These are phyloP conservation scores for Thelephora terrestris DNA, from an alignment of 1,284 basidiomycete species.

Conservation along the genomic window DNA sequence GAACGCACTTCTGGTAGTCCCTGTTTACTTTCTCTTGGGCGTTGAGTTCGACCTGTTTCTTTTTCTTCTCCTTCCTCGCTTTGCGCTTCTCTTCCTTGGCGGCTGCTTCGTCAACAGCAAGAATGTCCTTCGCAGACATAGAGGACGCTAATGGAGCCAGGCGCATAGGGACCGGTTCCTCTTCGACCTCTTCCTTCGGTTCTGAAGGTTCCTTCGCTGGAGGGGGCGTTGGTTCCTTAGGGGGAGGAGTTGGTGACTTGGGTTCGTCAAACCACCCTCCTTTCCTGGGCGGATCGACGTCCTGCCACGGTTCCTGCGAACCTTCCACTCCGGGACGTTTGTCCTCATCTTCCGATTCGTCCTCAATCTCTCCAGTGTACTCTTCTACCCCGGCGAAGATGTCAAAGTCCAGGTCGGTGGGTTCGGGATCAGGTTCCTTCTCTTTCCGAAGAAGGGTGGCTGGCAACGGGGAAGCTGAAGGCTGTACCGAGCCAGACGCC, in stretches of 20 bases:
- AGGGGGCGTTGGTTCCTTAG: neutral
- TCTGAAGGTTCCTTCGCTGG: neutral
- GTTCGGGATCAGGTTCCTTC: conserved; percentile 23
- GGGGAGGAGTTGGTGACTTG: conserved; percentile 1
- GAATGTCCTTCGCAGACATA: conserved; percentile 68
- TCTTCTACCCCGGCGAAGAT: conserved; percentile 85
- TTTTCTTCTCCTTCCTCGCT: conserved; percentile 64
- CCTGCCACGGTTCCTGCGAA: neutral
- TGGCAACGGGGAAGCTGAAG: conserved; percentile 12
- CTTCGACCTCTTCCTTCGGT: conserved; percentile 24
- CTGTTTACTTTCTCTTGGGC: conserved; percentile 24
- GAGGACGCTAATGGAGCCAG: conserved; percentile 67
- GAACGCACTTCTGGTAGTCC: conserved; percentile 40
- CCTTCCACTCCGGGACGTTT: conserved; percentile 5
- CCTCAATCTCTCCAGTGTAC: conserved; percentile 62
- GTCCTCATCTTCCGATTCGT: conserved; percentile 47
- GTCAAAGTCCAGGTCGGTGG: conserved; percentile 46
- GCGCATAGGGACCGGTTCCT: conserved; percentile 34
- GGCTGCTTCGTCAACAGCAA: conserved; percentile 63
- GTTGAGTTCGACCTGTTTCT: conserved; percentile 22
- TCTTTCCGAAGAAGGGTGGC: conserved; percentile 5
- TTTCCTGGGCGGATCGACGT: conserved; percentile 6
- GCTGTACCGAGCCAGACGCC: conserved; percentile 6
- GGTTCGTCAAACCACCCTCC: conserved; percentile 10
- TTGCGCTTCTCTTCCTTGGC: conserved; percentile 53